These are phyloP conservation scores for Linaria vulgaris DNA, from an alignment of 257 asterid genomes.

Conservation along the genomic window DNA sequence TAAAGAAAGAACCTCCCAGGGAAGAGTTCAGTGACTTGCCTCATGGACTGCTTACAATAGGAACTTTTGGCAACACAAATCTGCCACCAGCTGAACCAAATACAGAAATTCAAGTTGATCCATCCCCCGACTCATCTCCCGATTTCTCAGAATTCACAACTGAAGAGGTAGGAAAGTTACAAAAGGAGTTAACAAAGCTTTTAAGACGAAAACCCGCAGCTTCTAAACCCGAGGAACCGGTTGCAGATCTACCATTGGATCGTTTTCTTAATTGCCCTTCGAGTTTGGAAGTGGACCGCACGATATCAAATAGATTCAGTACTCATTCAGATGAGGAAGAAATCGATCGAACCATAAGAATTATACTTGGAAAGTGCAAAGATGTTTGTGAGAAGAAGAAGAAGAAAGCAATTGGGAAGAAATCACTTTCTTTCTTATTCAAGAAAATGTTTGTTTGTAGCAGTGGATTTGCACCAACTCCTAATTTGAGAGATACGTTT, in stretches of 20 bases:
- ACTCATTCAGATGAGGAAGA: constrained; percentile 59
- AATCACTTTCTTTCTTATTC: constrained; percentile 68
- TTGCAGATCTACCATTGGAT: constrained; percentile 65
- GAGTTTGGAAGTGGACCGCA: constrained; percentile 77
- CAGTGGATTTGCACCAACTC: constrained; percentile 62
- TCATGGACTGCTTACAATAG: constrained; percentile 68
- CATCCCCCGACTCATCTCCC: constrained; percentile 48
- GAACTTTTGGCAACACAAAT: constrained; percentile 73
- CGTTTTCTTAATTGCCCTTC: constrained; percentile 94
- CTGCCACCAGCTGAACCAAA: constrained; percentile 30
- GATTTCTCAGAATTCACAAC: constrained; percentile 79
- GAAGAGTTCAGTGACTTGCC: constrained; percentile 81
- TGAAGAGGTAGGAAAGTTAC: constrained; percentile 72
- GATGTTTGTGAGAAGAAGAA: constrained; percentile 70
- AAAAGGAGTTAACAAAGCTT: constrained; percentile 62
- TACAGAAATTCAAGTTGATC: constrained; percentile 20
- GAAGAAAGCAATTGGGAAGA: constrained; percentile 55
- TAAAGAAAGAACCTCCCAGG: constrained; percentile 42
- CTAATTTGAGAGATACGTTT: constrained; percentile 64
- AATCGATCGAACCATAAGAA: constrained; percentile 79
- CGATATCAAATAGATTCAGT: constrained; percentile 52
- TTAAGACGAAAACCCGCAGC: constrained; percentile 54
- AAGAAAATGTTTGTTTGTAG: constrained; percentile 84
- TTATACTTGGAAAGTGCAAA: constrained; percentile 85
- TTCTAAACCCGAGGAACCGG: constrained; percentile 18